Base-by-base conservation (phyloP, 2,329 filamentous ascomycete species). In the Trematosphaeria pertusa region DNA sequence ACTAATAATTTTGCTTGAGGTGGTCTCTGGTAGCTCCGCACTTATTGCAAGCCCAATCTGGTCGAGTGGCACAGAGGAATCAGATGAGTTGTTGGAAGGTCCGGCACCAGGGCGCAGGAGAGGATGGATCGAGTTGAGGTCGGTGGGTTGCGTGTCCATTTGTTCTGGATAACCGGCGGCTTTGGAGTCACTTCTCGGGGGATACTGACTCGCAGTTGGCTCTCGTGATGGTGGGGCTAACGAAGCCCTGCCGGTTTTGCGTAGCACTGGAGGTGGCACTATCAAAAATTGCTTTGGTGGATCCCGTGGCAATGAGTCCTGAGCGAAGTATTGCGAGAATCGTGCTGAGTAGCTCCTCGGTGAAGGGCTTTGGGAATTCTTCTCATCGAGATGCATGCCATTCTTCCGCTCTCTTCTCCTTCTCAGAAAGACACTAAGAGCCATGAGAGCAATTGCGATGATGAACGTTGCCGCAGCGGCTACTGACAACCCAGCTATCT, bases 31-130 rank as follows among this genome's bases (percentile, higher is more conserved):
- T 8, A 66, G 43, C 46, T 71, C 69, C 4, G 65, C 64, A 37
- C 65, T 73, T 37, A 73, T 68, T 14, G 70, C 70, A 42, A 73
- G 46, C 3, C 70, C 70, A 39, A 73, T 73, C 37, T 69, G 63
- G n/a, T 64, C 60, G 24, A 64, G 54, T 24, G 56, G 65, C 22
- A 65, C 49, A 18, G 61, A 53, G 21, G 62, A 50, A 26, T 52
- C 49, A 3, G 59, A 58, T 8, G 57, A 58, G 43, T 52, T 62
- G 21, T 50, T 56, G 4, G 55, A 55, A 6, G 53, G 57, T 6
- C 54, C 56, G 33, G 58, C 59, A 18, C 50, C 58, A 24, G 57
- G 59, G 6, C 62, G 58, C 32, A 67, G 53, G 1, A 52, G 45
- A 10, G 59, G 56, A 20, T 59, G 50, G 22, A 49, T 42, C n/a